Conservation (phyloP, 805 yeast species). For the Ogataea methylovora region DNA sequence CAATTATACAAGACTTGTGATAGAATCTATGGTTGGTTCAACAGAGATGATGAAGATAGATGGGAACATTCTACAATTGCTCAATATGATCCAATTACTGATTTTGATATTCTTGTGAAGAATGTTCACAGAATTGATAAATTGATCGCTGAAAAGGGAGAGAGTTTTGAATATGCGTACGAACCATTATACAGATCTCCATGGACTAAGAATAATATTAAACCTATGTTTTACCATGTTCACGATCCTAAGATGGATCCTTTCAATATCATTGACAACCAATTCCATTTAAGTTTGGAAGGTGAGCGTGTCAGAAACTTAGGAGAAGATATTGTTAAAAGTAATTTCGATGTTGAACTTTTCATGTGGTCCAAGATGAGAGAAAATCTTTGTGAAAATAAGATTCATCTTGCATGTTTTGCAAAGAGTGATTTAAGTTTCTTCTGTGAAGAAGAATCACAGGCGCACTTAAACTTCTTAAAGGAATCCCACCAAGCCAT, state of each 20-base stretch:
- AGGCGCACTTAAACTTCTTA: background rate
- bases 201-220: slow-evolving; percentile 16
- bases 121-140: slow-evolving; percentile 8
- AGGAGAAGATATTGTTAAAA: slow-evolving; percentile 14
- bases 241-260: slow-evolving; percentile 52
- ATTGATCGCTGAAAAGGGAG: slow-evolving; percentile 2
- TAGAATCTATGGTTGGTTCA: slow-evolving; percentile 37
- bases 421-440: background rate
- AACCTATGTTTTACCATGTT: slow-evolving; percentile 41
- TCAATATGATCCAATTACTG: slow-evolving; percentile 43
- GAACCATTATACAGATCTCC: slow-evolving; percentile 10
- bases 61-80: slow-evolving; percentile 51
- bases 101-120: slow-evolving; percentile 18
- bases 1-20: slow-evolving; percentile 42
- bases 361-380: slow-evolving; percentile 14
- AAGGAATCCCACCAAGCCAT: background rate
- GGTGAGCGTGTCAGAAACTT: slow-evolving; percentile 7
- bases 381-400: slow-evolving; percentile 14
- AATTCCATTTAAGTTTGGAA: slow-evolving; percentile 8
- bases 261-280: slow-evolving; percentile 21
- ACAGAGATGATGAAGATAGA: slow-evolving; percentile 13
- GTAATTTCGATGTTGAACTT: slow-evolving; percentile 13
- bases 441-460: background rate
- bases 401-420: slow-evolving; percentile 12
- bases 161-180: slow-evolving; percentile 7